phyloP scores from a whole-genome alignment of 1,139 yeast genomes.

The Williopsis jadinii region DNA sequence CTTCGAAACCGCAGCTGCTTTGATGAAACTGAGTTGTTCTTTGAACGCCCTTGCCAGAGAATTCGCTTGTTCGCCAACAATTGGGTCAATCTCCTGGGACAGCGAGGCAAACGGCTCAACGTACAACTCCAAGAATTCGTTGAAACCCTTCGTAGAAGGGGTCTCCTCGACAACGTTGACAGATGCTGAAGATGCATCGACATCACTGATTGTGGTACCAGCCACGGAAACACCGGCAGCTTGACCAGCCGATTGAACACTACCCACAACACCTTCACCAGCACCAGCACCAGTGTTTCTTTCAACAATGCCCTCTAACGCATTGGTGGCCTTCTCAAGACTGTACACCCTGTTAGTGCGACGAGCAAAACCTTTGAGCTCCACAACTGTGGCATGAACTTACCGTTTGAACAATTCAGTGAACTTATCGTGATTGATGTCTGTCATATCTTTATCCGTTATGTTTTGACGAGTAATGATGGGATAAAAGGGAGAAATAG shows the following conservation, averaged over 20 bases:
- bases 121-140: conserved; percentile 41
- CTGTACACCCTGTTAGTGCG: conserved; percentile 7
- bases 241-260: conserved; percentile 2
- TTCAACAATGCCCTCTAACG: conserved; percentile 20
- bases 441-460: conserved; percentile 5
- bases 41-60: conserved; percentile 52
- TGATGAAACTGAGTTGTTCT: conserved; percentile 48
- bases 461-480: too few relatives aligned
- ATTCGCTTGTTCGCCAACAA: conserved; percentile 55
- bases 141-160: conserved; percentile 46
- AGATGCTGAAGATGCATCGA: conserved; percentile 17
- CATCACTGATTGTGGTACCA: conserved; percentile 6
- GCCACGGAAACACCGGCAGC: too few relatives aligned
- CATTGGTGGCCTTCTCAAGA: conserved; percentile 22
- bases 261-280: conserved; percentile 1
- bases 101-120: conserved; percentile 54
- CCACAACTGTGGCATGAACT: conserved; percentile 1
- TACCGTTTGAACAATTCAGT: conserved; percentile 14
- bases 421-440: conserved; percentile 11
- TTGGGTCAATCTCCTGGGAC: conserved; percentile 55
- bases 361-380: not conserved
- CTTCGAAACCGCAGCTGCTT: conserved; percentile 50
- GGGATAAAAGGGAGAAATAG: too few relatives aligned
- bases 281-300: conserved; percentile 9
- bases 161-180: conserved; percentile 22